Percentiles rank a stretch among this genome's conserved stretches.
Evolutionary conservation across 202 grass and related monocot species (phyloP).

Genomic region (Bolboschoenoplectus hybrid): DNA sequence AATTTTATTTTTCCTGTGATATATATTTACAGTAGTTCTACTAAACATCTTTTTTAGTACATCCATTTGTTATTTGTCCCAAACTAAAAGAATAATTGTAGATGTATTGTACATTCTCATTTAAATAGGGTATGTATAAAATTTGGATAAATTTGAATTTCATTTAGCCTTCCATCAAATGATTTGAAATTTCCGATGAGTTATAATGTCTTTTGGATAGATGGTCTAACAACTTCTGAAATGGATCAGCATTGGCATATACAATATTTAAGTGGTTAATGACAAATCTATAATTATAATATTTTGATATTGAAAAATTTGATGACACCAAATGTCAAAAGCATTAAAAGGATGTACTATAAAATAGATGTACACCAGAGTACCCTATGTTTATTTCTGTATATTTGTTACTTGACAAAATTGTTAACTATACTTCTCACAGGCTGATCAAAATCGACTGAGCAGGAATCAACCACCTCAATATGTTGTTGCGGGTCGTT

Average conservation of each 20-base stretch:
- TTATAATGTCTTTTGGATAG: background rate
- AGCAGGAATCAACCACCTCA: constrained; percentile 55
- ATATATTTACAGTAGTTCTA: background rate
- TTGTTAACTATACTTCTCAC: constrained; percentile 37
- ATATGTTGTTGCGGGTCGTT: constrained; percentile 61
- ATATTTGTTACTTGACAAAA: constrained; percentile 31
- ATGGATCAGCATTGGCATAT: background rate
- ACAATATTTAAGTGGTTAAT: background rate
- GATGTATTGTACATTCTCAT: background rate
- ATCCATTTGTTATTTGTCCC: background rate
- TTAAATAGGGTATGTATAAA: background rate
- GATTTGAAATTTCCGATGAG: background rate
- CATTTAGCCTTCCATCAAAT: background rate
- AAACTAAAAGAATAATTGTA: background rate
- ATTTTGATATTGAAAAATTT: background rate
- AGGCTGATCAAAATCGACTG: constrained; percentile 63
- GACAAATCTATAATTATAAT: background rate
- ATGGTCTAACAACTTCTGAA: background rate
- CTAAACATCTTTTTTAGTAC: background rate
- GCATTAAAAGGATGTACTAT: background rate
- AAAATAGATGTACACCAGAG: constrained; percentile 1
- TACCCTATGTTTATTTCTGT: background rate
- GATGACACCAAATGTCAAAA: background rate
- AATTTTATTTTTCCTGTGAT: background rate
- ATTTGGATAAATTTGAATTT: background rate